These are phyloP conservation scores for Hyphopichia fennica DNA, from an alignment of 1,139 yeast species.

Conservation along the genomic window DNA sequence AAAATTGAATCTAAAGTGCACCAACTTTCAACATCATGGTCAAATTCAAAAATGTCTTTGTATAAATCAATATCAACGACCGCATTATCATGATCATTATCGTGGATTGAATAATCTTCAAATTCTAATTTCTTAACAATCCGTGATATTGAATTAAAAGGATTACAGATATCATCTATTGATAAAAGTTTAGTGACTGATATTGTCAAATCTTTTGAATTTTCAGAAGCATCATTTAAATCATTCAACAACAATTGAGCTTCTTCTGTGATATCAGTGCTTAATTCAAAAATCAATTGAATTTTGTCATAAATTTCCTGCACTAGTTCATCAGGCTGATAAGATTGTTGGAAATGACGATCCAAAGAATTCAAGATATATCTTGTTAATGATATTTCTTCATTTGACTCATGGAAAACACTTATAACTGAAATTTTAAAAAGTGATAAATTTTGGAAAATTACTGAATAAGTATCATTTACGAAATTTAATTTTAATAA, in stretches of 20 bases:
- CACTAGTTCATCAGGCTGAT: slow-evolving; percentile 16
- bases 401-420: slow-evolving; percentile 2
- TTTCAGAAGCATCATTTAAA: slow-evolving; percentile 1
- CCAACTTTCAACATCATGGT: slow-evolving; percentile 5
- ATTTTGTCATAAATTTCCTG: slow-evolving; percentile 10
- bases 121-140: slow-evolving; percentile 8
- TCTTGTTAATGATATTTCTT: slow-evolving; percentile 1
- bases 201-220: slow-evolving; percentile 4
- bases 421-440: slow-evolving; percentile 1
- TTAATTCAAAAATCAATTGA: slow-evolving; percentile 2
- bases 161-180: background rate
- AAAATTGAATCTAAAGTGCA: slow-evolving; percentile 4
- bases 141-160: slow-evolving; percentile 1
- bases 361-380: slow-evolving; percentile 1
- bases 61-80: slow-evolving; percentile 3
- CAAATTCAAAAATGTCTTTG: slow-evolving; percentile 7
- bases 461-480: slow-evolving; percentile 2
- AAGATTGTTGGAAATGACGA: background rate
- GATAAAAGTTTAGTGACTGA: background rate
- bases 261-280: slow-evolving; percentile 5
- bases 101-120: slow-evolving; percentile 5
- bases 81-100: background rate
- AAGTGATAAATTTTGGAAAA: slow-evolving; percentile 5
- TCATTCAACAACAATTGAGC: background rate
- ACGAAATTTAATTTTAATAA: slow-evolving; percentile 6